Evolutionary conservation across 2,329 filamentous ascomycete species (phyloP).

Genomic region (Beauveria brongniartii): DNA sequence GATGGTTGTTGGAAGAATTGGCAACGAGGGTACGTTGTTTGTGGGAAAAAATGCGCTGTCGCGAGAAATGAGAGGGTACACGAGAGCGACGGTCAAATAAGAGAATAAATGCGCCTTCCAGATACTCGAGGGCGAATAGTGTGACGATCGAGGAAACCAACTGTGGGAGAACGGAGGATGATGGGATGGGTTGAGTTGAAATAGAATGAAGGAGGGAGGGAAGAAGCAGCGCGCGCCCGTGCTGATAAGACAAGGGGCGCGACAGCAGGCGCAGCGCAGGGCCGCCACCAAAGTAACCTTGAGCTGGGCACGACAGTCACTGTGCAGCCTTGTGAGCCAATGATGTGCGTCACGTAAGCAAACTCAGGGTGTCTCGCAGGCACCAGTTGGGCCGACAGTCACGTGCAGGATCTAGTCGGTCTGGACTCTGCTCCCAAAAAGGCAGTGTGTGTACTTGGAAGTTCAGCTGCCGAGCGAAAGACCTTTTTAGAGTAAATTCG

Average conservation of each 20-base stretch:
- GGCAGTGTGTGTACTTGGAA: not conserved
- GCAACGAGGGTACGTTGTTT: not conserved
- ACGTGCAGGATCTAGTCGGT: not conserved
- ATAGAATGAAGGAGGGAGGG: conserved; percentile 8
- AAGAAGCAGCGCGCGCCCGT: conserved; percentile 12
- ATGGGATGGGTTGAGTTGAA: conserved; percentile 9
- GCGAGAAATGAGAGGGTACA: not conserved
- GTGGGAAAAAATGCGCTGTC: conserved; percentile 10
- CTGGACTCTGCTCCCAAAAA: not conserved
- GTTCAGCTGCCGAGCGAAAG: not conserved
- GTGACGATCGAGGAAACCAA: not conserved
- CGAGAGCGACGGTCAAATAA: not conserved
- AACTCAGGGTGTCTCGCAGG: not conserved
- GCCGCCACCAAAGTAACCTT: not conserved
- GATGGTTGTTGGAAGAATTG: conserved; percentile 11
- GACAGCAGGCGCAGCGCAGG: not conserved
- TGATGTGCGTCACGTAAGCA: conserved; percentile 7
- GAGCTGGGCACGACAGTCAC: not conserved
- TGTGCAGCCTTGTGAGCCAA: not conserved
- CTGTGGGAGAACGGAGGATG: not conserved
- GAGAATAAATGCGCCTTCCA: not conserved
- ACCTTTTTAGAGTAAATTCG: too few relatives aligned
- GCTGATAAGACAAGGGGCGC: not conserved
- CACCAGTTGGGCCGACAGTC: not conserved
- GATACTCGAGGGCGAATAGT: not conserved